A percentile compares a stretch with the other conserved stretches of the same genome.
Conservation (phyloP, 192 early-diverging fungal species). For the Umbelopsis sp. region DNA sequence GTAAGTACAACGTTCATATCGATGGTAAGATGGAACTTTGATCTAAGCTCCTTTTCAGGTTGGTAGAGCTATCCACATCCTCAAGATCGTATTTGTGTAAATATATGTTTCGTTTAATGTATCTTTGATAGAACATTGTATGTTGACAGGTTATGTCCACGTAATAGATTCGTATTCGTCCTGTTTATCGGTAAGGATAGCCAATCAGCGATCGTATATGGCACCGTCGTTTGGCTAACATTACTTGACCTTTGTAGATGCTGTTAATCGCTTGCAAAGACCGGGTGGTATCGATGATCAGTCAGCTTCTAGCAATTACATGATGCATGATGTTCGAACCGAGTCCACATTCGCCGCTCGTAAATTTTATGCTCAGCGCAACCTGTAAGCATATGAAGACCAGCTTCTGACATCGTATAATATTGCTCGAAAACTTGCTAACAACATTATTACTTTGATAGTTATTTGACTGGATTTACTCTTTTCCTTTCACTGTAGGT, state of each 20-base stretch:
- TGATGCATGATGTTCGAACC: conserved; percentile 38
- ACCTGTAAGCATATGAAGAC: conserved; percentile 41
- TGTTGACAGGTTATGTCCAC: background rate
- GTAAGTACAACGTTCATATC: conserved; percentile 28
- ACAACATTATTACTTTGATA: conserved; percentile 4
- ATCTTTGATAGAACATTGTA: background rate
- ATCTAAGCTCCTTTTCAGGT: conserved; percentile 11
- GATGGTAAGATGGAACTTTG: background rate
- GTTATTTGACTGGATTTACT: conserved; percentile 62
- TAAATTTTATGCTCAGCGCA: conserved; percentile 63
- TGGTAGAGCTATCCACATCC: conserved; percentile 32
- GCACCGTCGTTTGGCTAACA: background rate
- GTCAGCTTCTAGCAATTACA: background rate
- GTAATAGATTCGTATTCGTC: conserved; percentile 54
- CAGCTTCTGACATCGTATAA: too few species aligned
- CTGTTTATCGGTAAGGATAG: conserved; percentile 55
- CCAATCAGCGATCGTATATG: background rate
- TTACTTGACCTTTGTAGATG: conserved; percentile 37
- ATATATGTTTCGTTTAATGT: conserved; percentile 1
- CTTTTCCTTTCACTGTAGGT: conserved; percentile 60
- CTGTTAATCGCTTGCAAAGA: conserved; percentile 52
- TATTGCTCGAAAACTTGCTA: background rate
- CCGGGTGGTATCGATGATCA: conserved; percentile 26
- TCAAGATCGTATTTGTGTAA: conserved; percentile 62
- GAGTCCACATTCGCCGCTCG: conserved; percentile 45